Evolutionary conservation across 2,329 filamentous ascomycete species (phyloP).

Genomic region (Botrytis deweyae): DNA sequence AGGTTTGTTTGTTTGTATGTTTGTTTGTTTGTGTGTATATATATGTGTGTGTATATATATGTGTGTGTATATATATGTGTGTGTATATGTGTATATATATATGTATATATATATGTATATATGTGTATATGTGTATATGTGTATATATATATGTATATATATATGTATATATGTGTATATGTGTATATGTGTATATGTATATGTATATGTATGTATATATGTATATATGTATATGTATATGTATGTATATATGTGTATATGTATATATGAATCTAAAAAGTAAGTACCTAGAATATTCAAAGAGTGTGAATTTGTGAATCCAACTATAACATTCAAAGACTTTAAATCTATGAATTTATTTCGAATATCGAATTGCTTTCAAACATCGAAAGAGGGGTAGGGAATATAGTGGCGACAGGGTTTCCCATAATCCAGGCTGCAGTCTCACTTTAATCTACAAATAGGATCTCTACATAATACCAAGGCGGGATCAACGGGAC

Average conservation of each 20-base stretch:
- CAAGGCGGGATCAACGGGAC: conserved; percentile 8
- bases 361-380: background rate
- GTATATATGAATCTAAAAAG: no score
- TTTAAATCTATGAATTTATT: background rate
- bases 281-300: no score
- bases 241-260: no score
- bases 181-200: rapidly evolving
- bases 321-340: background rate
- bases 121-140: no score
- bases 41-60: no score
- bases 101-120: no score
- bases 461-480: background rate
- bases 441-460: background rate
- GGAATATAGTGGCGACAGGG: background rate
- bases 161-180: no score
- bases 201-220: no score
- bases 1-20: background rate
- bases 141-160: no score
- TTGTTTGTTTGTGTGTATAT: background rate
- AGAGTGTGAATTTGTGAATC: background rate
- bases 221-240: no score
- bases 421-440: background rate
- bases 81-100: no score
- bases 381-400: background rate
- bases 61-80: no score